Base-by-base conservation (phyloP, 2,329 filamentous ascomycete genomes). In the Fusarium cyanostomum region DNA sequence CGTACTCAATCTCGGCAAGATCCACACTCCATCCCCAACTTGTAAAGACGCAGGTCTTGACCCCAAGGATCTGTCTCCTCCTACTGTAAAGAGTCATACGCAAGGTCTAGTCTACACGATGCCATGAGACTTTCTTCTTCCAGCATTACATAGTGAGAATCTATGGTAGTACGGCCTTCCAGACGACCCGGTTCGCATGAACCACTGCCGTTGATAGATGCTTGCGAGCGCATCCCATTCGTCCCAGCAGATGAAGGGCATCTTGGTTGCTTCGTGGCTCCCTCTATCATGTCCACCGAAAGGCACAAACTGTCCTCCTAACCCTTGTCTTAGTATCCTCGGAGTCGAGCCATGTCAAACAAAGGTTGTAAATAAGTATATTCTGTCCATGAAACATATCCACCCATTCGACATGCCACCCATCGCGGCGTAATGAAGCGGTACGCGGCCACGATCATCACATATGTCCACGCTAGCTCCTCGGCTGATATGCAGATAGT, bases 301-400 rank as follows among this genome's bases (percentile, higher is more conserved):
- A 1, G 70, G 70, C 24, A 63, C 52, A 28, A 72, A 67, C 16
- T 49, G 34, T 41, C 66, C 15, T 62, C 42, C n/a, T 53, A 27
- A 28, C 67, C 67, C 3, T 39, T 51, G 15, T 57, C 26, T 61
- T 46, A 9, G 46, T 35, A 33, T 70, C 64, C 13, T 53, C 46
- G 8, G 67, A 64, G 10, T 72, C 71, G 3, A 74, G 66, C 67
- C 72, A 74, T 0, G 68, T 69, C 13, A 72, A 3, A 72, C 68
- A 28, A 56, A 67, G 5, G 55, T 49, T 0, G 72, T 67, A n/a
- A 42, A 41, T 8, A 58, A 64, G 56, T 73, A 75, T 13, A 72
- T 75, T 30, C 57, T 51, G 9, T 71, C 67, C 72, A 74, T 74
- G n/a, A n/a, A n/a, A n/a, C n/a, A n/a, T n/a, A n/a, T n/a, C n/a